Evolutionary conservation across 2,329 filamentous ascomycete genomes (phyloP).

Genomic region (Cladophialophora immunda): DNA sequence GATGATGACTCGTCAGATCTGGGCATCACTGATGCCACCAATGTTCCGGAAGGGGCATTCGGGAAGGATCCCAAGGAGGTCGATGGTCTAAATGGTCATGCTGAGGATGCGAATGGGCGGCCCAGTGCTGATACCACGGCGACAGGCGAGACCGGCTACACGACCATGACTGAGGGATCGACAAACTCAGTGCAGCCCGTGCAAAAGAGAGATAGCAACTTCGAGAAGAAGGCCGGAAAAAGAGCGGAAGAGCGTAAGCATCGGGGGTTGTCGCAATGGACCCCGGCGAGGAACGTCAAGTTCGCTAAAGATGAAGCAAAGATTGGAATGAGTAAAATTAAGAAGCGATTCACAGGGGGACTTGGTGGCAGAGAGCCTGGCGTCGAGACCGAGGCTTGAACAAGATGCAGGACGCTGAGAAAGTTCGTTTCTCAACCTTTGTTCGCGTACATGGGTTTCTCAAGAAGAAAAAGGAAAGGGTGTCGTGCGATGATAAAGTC

Average conservation of each 20-base stretch:
- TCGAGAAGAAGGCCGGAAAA: slow-evolving; percentile 49
- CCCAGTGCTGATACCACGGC: slow-evolving; percentile 52
- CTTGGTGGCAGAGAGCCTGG: slow-evolving; percentile 85
- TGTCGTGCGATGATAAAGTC: neutral
- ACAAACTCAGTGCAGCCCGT: slow-evolving; percentile 32
- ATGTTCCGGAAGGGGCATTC: slow-evolving; percentile 41
- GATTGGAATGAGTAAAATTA: slow-evolving; percentile 77
- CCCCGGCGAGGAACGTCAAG: slow-evolving; percentile 81
- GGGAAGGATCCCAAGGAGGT: slow-evolving; percentile 42
- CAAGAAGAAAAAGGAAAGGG: neutral
- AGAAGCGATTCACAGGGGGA: slow-evolving; percentile 74
- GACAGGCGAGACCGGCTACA: slow-evolving; percentile 48
- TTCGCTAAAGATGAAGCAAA: slow-evolving; percentile 90
- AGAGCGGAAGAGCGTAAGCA: slow-evolving; percentile 79
- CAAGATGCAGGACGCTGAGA: neutral
- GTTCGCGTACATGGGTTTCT: neutral
- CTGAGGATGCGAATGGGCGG: slow-evolving; percentile 37
- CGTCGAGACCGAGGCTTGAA: slow-evolving; percentile 75
- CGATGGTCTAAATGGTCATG: slow-evolving; percentile 35
- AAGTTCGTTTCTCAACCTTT: neutral
- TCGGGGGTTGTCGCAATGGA: slow-evolving; percentile 94
- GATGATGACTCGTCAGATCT: slow-evolving; percentile 56
- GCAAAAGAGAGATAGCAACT: slow-evolving; percentile 37
- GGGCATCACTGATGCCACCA: slow-evolving; percentile 66
- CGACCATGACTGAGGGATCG: slow-evolving; percentile 36